Conservation (phyloP, 2,329 filamentous ascomycete species). For the Didymosphaeria variabile region DNA sequence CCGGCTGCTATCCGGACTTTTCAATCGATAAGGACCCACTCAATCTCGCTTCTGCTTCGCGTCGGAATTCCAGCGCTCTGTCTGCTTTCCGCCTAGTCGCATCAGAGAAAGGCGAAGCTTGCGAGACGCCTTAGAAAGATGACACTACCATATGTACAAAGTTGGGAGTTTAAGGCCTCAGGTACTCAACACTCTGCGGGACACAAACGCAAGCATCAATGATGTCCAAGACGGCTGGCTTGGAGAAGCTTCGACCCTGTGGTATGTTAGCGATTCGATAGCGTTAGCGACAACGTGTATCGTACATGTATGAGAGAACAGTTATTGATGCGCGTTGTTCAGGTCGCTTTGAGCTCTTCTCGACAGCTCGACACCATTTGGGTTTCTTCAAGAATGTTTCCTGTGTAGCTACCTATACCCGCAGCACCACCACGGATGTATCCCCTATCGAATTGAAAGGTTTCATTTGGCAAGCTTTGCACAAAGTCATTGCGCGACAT, state of each 20-base stretch:
- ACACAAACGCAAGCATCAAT: not conserved
- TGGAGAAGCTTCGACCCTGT: constrained; percentile 31
- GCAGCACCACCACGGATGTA: not conserved
- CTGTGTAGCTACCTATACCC: constrained; percentile 45
- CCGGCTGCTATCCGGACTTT: not conserved
- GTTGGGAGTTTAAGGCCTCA: not conserved
- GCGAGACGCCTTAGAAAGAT: not conserved
- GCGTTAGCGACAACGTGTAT: no score
- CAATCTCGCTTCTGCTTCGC: not conserved
- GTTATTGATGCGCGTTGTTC: not conserved
- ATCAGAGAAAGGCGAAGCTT: not conserved
- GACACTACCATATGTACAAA: not conserved
- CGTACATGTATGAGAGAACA: not conserved
- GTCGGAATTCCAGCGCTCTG: not conserved
- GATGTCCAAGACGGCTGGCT: not conserved
- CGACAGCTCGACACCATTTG: constrained; percentile 54
- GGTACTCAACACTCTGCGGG: not conserved
- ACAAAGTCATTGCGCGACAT: constrained; percentile 51
- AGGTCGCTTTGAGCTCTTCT: constrained; percentile 57
- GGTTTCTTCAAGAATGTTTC: constrained; percentile 57
- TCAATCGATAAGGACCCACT: not conserved
- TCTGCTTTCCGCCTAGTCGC: not conserved
- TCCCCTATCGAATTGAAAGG: constrained; percentile 27
- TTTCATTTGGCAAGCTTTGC: constrained; percentile 49
- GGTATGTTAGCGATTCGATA: constrained; percentile 12